Conservation (phyloP, 192 early-diverging fungal genomes). For the Gaertneriomyces semiglobifer region DNA sequence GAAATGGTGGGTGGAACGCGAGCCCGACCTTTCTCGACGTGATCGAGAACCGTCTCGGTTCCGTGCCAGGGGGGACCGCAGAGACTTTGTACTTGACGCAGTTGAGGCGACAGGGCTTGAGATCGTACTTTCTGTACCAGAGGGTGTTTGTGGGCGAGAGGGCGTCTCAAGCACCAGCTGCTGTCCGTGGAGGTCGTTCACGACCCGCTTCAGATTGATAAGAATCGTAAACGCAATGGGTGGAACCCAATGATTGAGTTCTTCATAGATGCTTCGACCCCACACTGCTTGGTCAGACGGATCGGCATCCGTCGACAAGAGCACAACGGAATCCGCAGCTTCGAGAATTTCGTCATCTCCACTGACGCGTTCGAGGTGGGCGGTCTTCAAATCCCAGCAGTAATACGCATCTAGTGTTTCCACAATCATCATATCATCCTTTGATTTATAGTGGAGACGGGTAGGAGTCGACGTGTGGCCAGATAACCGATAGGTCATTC, state of each 20-base stretch:
- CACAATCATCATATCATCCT: conserved; percentile 66
- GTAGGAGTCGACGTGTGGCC: conserved; percentile 55
- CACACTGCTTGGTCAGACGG: too few relatives aligned
- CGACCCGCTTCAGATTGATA: conserved; percentile 51
- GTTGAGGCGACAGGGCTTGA: too few relatives aligned
- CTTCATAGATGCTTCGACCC: too few relatives aligned
- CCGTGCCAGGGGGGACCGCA: too few relatives aligned
- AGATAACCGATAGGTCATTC: conserved; percentile 57
- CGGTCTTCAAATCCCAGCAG: conserved; percentile 71
- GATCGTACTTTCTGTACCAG: too few relatives aligned
- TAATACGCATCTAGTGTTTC: conserved; percentile 61
- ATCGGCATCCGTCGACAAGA: conserved; percentile 11
- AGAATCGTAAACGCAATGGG: too few relatives aligned
- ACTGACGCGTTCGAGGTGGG: conserved; percentile 61
- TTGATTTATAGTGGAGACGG: conserved; percentile 62
- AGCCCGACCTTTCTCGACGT: too few relatives aligned
- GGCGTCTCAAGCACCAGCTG: conserved; percentile 12
- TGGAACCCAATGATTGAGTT: too few relatives aligned
- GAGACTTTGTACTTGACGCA: too few relatives aligned
- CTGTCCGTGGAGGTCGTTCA: conserved; percentile 47
- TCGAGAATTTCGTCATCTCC: conserved; percentile 29
- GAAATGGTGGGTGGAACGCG: too few relatives aligned
- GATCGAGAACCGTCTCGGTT: too few relatives aligned
- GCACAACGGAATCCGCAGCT: conserved; percentile 27
- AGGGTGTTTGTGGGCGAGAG: too few relatives aligned